phyloP scores from a whole-genome alignment of 176 grass and related monocot genomes.

The Guadua angustifolia region DNA sequence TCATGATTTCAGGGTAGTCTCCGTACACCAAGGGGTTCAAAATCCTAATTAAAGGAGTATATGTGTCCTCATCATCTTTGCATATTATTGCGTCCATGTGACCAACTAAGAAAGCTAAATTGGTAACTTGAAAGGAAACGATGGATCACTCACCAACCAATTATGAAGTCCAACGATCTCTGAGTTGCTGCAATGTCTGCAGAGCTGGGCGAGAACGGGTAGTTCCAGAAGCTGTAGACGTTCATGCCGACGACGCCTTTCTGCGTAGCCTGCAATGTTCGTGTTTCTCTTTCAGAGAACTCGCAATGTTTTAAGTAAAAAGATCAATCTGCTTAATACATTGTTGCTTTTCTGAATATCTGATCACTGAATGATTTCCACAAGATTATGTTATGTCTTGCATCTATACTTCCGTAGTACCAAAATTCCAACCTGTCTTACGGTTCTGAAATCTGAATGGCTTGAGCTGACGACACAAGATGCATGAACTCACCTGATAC shows the following conservation, averaged over 20 bases:
- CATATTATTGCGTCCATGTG: neutral
- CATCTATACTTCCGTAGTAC: neutral
- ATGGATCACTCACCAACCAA: slow-evolving; percentile 60
- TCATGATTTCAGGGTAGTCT: slow-evolving; percentile 82
- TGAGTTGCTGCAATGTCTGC: slow-evolving; percentile 60
- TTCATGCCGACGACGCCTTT: slow-evolving; percentile 70
- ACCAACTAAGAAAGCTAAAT: neutral
- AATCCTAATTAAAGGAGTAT: slow-evolving; percentile 41
- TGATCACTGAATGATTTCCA: neutral
- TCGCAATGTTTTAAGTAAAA: neutral
- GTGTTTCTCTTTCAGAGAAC: neutral
- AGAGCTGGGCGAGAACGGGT: slow-evolving; percentile 48
- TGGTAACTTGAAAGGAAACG: neutral
- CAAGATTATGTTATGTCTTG: neutral
- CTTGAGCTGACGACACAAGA: neutral
- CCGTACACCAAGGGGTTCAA: slow-evolving; percentile 73
- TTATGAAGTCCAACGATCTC: slow-evolving; percentile 62
- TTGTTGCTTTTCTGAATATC: neutral
- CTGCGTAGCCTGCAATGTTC: slow-evolving; percentile 54
- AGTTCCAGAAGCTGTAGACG: slow-evolving; percentile 74
- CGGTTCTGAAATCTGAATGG: neutral
- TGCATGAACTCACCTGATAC: slow-evolving; percentile 52
- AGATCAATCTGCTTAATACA: neutral
- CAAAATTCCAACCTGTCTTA: neutral
- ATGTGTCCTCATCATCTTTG: neutral